Base-by-base conservation (phyloP, 2,329 filamentous ascomycete genomes). In the Teratosphaeria zuluensis region DNA sequence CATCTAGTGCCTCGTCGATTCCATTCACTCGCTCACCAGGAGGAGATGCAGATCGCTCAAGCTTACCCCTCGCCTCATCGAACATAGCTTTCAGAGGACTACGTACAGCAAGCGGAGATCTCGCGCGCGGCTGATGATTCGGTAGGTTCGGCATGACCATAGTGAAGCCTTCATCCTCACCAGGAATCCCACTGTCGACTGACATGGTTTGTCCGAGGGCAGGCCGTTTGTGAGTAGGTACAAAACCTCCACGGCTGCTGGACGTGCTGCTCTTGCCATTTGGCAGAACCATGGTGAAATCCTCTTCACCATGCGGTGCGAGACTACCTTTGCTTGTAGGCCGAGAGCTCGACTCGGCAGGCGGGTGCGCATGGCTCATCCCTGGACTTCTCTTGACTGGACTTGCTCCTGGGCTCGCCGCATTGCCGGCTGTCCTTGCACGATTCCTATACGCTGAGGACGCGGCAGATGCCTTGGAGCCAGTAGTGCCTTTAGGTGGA, bases 201-300 rank as follows among this genome's bases (percentile, higher is more conserved):
- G 70, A 71, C 42, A 68, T 68, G 11, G 73, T 73, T 60, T 73
- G 72, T 21, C 74, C 74, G 24, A 75, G 60, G 1, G 69, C 73
- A 31, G 74, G 71, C 53, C 75, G 68, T 58, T 74, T 68, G 56
- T 66, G 66, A 12, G 66, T 64, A 5, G 69, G 57, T 65, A 68
- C 63, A 71, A 74, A 56, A 64, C 71, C 58, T 58, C 56, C 72
- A 64, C 59, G 71, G 64, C 51, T 31, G 11, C 59, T 62, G 14
- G 32, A 53, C 16, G 61, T 68, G 67, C 58, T 66, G 32, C 72
- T 61, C n/a, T 38, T 70, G n/a, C 70, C 65, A 59, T 73, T 74
- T 0, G 78, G 77, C 61, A 79, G 71, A 16, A 78, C 74, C 68
- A 77, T 74, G 1, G 76, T 78, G 51, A 79, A 64, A 56, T 80